Evolutionary conservation across 305 asterid species (phyloP).

Genomic region (Rubia tinctorum): DNA sequence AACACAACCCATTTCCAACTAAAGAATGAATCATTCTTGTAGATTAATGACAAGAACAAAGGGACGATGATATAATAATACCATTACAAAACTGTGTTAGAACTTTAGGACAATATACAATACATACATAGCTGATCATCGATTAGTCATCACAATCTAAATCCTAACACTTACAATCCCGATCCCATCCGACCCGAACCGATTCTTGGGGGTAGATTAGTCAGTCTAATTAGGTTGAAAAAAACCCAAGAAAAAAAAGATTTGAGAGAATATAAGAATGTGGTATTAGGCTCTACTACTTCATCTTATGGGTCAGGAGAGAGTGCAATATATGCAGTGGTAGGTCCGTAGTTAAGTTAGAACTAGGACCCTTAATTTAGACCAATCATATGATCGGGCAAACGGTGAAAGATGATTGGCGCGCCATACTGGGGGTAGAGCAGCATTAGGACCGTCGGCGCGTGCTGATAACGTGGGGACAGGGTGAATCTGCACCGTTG

Average conservation of each 20-base stretch:
- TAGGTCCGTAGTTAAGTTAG: slow-evolving; percentile 13
- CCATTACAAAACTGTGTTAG: slow-evolving; percentile 34
- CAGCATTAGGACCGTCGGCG: slow-evolving; percentile 54
- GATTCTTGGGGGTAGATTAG: slow-evolving; percentile 9
- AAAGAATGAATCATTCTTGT: not conserved
- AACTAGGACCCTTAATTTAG: slow-evolving; percentile 14
- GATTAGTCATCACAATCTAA: slow-evolving; percentile 24
- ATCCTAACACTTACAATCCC: slow-evolving; percentile 18
- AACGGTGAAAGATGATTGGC: slow-evolving; percentile 31
- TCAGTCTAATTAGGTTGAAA: slow-evolving; percentile 5
- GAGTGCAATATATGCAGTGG: slow-evolving; percentile 22
- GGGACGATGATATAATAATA: slow-evolving; percentile 8
- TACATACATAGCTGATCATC: slow-evolving; percentile 19
- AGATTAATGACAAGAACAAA: not conserved
- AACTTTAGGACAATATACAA: slow-evolving; percentile 26
- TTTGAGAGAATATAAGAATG: slow-evolving; percentile 14
- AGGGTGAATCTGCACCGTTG: slow-evolving; percentile 42
- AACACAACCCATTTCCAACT: not conserved
- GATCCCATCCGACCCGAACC: slow-evolving; percentile 10
- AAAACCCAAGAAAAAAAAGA: not conserved
- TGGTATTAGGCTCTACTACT: slow-evolving; percentile 13
- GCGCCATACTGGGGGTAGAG: slow-evolving; percentile 65
- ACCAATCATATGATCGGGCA: slow-evolving; percentile 14
- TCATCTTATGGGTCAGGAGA: not conserved
- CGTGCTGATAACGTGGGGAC: slow-evolving; percentile 63